Percentiles rank a stretch among this genome's conserved stretches.
Conservation (phyloP, 371 early-diverging fungal genomes). For the Apophysomyces ossiformis region DNA sequence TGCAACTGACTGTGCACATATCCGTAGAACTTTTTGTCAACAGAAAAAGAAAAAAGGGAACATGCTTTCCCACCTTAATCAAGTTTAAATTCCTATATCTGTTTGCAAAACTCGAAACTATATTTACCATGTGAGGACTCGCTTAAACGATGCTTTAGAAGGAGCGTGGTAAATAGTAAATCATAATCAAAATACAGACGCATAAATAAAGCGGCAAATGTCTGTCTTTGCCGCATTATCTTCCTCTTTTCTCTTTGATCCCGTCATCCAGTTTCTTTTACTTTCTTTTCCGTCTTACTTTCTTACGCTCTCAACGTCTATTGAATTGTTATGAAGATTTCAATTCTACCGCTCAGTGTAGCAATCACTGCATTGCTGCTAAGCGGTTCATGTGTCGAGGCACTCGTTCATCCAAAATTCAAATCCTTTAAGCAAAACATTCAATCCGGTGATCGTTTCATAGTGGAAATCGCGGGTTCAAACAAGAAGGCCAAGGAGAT, state of each 20-base stretch:
- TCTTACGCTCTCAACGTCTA: background rate
- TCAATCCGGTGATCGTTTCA: slow-evolving; percentile 30
- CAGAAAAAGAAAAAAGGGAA: background rate
- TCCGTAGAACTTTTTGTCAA: slow-evolving; percentile 2
- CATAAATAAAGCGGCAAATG: background rate
- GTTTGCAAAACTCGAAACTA: background rate
- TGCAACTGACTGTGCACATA: slow-evolving; percentile 6
- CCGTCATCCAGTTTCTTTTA: too few species aligned
- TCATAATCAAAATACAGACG: background rate
- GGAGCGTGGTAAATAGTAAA: background rate
- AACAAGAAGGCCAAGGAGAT: slow-evolving; percentile 16
- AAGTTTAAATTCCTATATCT: slow-evolving; percentile 10
- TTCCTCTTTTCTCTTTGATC: background rate
- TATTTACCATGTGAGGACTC: background rate
- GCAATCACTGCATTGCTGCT: background rate
- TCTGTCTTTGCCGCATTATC: background rate
- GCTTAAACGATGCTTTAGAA: background rate
- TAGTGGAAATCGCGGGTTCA: slow-evolving; percentile 31
- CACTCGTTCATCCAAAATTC: background rate
- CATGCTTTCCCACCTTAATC: background rate
- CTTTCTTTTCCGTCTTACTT: background rate
- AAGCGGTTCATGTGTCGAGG: slow-evolving; percentile 1
- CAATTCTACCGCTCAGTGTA: background rate
- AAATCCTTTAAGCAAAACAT: background rate
- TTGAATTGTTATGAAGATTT: slow-evolving; percentile 1